Base-by-base conservation (phyloP, 192 early-diverging fungal species). In the Backusella parvicylindrica region DNA sequence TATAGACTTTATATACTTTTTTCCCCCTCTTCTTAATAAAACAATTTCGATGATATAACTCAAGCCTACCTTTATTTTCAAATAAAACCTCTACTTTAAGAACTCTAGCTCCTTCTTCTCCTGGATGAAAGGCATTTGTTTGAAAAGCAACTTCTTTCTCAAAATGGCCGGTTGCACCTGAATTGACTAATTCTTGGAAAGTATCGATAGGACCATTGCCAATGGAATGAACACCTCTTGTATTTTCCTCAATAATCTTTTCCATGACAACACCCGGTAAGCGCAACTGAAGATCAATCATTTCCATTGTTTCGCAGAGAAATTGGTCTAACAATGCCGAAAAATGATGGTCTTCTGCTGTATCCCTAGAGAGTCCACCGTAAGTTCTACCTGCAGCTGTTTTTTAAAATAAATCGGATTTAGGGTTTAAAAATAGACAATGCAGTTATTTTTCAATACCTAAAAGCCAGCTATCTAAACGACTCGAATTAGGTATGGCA, bases 311-410 rank as follows among this genome's bases (percentile, higher is more conserved):
- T 37, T 75, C 56, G 35, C 72, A 79, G 2, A 68, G 53, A 53
- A 79, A 75, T 31, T 75, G 73, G 30, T 77, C 72, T 15, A 71
- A 4, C 15, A 77, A 35, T 31, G 71, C 35, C 32, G 53, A 13
- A 81, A 81, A 75, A 72, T 77, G 75, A 56, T 66, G 21, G 32
- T 75, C 35, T 32, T 77, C 72, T 33, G 35, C 43, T 49, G 75
- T 40, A 28, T 76, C 23, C 23, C 26, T 68, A 26, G 43, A 40
- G 35, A 77, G 28, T 49, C 76, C 69, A 64, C 76, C 64, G 69
- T 76, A 77, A 38, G 72, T 64, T 70, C 73, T 50, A 50, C 73
- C 69, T 60, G 68, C 72, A 64, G 71, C 73, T 77, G 32, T 47
- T 47, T 47, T 47, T 18, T 13, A 32, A 18, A 31, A n/a, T 49